A percentile compares a stretch with the other conserved stretches of the same genome.
These are phyloP conservation scores for Biscogniauxia mediterranea DNA, from an alignment of 2,329 filamentous ascomycete genomes.

Conservation along the genomic window DNA sequence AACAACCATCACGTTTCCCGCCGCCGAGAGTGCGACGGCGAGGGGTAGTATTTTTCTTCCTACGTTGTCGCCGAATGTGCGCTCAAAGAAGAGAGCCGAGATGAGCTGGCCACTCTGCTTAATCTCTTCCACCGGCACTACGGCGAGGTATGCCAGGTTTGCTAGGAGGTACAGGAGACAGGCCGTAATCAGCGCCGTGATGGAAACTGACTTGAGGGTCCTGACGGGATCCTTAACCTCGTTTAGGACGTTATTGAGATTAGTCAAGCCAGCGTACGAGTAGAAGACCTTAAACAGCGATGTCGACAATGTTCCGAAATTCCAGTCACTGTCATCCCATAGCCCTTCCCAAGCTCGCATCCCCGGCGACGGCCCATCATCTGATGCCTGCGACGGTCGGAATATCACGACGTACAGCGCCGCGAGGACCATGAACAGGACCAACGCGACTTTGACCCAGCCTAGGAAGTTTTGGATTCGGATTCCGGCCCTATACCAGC, in stretches of 20 bases:
- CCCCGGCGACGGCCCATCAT: constrained; percentile 7
- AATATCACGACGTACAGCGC: constrained; percentile 58
- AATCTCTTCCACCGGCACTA: constrained; percentile 66
- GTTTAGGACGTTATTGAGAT: constrained; percentile 69
- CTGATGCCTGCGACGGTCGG: constrained; percentile 28
- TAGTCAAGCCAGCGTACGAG: constrained; percentile 64
- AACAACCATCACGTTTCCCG: constrained; percentile 72
- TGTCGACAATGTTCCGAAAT: constrained; percentile 65
- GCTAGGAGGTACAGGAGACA: constrained; percentile 65
- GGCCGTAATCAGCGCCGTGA: constrained; percentile 59
- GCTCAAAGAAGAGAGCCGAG: constrained; percentile 65
- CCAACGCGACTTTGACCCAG: constrained; percentile 60
- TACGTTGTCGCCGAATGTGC: constrained; percentile 57
- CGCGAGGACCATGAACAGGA: constrained; percentile 60
- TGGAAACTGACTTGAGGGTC: constrained; percentile 61
- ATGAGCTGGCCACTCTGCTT: constrained; percentile 65
- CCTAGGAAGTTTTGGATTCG: constrained; percentile 60
- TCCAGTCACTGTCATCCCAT: constrained; percentile 67
- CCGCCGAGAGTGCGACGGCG: constrained; percentile 64
- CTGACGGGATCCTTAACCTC: constrained; percentile 67
- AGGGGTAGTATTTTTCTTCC: constrained; percentile 60
- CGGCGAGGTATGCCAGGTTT: constrained; percentile 61
- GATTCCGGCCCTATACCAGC: constrained; percentile 56
- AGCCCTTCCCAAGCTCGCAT: constrained; percentile 47
- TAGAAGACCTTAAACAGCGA: constrained; percentile 69